These are phyloP conservation scores for Cucurbita argyrosperma DNA, from an alignment of 306 rosid genomes.

Conservation along the genomic window DNA sequence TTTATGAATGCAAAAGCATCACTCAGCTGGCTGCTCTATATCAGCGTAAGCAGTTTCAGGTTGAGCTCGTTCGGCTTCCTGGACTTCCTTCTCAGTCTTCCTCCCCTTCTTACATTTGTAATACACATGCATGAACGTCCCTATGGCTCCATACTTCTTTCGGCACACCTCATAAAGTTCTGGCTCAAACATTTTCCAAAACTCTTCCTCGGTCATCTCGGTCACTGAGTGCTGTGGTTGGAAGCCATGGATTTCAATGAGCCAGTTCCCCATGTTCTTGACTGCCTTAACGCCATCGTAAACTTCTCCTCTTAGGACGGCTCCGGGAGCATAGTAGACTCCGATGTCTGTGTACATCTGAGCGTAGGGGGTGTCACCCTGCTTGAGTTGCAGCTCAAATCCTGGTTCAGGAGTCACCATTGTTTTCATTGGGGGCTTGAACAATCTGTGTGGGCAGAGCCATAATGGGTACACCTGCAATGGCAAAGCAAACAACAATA, in stretches of 20 bases:
- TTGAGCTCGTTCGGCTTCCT: constrained; percentile 86
- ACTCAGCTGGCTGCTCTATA: constrained; percentile 39
- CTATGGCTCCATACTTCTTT: constrained; percentile 77
- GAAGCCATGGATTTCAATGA: constrained; percentile 77
- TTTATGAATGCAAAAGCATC: constrained; percentile 2
- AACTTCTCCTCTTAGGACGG: constrained; percentile 83
- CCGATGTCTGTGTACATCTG: constrained; percentile 97
- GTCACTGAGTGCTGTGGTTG: constrained; percentile 96
- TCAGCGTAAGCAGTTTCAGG: constrained; percentile 73
- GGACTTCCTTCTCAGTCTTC: constrained; percentile 96
- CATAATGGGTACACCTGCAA: constrained; percentile 78
- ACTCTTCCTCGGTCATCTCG: constrained; percentile 67
- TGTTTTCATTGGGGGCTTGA: constrained; percentile 57
- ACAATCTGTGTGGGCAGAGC: constrained; percentile 90
- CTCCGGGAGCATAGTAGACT: constrained; percentile 87
- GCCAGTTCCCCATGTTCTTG: constrained; percentile 63
- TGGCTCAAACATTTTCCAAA: constrained; percentile 95
- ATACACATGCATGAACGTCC: constrained; percentile 89
- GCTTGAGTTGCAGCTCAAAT: constrained; percentile 69
- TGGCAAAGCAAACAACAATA: too few relatives aligned
- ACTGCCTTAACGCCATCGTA: constrained; percentile 81
- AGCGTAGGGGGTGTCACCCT: constrained; percentile 76
- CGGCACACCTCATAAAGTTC: constrained; percentile 61
- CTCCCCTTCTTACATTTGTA: constrained; percentile 96
- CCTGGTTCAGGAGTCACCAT: constrained; percentile 83